Conservation (phyloP, 1,139 yeast genomes). For the Tardiomyces digboiensis region DNA sequence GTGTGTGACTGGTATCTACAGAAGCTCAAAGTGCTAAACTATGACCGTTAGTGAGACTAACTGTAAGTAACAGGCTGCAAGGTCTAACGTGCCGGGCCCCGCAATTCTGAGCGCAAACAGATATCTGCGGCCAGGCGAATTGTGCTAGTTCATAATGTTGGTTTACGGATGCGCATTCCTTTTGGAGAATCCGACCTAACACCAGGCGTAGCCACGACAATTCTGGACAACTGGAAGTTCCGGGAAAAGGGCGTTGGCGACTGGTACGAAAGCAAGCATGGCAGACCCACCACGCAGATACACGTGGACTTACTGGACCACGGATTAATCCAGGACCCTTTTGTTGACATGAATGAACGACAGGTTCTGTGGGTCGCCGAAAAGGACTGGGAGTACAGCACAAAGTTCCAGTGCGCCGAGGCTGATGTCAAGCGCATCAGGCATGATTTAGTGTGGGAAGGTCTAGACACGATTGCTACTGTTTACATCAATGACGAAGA, state of each 20-base stretch:
- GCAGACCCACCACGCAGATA: conserved; percentile 26
- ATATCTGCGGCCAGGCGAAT: no score
- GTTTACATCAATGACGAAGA: conserved; percentile 27
- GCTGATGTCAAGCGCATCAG: conserved; percentile 2
- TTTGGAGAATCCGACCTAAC: no score
- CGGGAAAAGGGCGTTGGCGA: neutral
- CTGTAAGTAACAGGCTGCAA: no score
- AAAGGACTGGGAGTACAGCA: conserved; percentile 20
- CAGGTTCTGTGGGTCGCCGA: conserved; percentile 40
- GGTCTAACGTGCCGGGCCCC: no score
- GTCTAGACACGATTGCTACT: conserved; percentile 35
- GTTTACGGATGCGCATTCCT: no score
- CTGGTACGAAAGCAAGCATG: conserved; percentile 16
- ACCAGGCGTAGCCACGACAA: neutral
- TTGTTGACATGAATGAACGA: conserved; percentile 32
- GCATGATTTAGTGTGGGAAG: conserved; percentile 29
- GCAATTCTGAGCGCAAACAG: no score
- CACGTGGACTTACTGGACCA: conserved; percentile 32
- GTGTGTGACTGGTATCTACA: no score
- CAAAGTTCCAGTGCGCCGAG: conserved; percentile 15
- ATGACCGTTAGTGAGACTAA: no score
- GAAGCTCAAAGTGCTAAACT: no score
- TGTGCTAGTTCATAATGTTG: no score
- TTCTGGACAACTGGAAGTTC: neutral
- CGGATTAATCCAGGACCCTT: conserved; percentile 36